These are phyloP conservation scores for Rhizopogon roseolus DNA, from an alignment of 768 basidiomycete genomes.

Conservation along the genomic window DNA sequence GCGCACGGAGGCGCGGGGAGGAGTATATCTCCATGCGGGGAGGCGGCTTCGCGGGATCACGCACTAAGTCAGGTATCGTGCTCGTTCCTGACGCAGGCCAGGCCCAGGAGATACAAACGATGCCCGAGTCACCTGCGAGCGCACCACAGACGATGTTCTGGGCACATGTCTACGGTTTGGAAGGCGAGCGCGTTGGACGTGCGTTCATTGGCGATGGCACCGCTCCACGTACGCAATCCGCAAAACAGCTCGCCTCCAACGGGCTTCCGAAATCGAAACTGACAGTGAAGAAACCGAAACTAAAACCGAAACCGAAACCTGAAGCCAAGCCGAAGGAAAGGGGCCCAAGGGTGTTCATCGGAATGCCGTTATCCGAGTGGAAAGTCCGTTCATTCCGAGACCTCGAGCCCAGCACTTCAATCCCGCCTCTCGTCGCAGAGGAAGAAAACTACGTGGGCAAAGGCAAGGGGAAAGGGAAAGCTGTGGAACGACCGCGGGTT, in stretches of 20 bases:
- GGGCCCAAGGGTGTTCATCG: conserved; percentile 20
- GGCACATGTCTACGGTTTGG: conserved; percentile 29
- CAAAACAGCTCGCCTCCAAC: background rate
- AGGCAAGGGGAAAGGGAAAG: conserved; percentile 2
- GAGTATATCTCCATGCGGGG: conserved; percentile 32
- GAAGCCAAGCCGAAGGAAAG: background rate
- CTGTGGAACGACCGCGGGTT: conserved; percentile 6
- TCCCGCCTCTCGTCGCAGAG: background rate
- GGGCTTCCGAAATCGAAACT: background rate
- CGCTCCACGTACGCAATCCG: background rate
- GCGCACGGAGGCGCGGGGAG: conserved; percentile 42
- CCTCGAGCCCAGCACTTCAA: conserved; percentile 11
- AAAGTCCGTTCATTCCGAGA: conserved; percentile 15
- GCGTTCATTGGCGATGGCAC: conserved; percentile 12
- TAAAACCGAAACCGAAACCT: background rate
- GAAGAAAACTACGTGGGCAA: background rate
- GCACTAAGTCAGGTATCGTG: conserved; percentile 18
- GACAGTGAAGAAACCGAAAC: background rate
- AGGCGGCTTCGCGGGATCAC: conserved; percentile 15
- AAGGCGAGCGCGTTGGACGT: conserved; percentile 21
- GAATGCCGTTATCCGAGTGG: conserved; percentile 19
- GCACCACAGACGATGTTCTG: conserved; percentile 17
- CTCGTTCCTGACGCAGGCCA: conserved; percentile 16
- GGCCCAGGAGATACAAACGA: background rate
- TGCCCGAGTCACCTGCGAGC: conserved; percentile 1